Conservation (phyloP, 2,329 filamentous ascomycete genomes). For the Ophiostoma novo-ulmi region DNA sequence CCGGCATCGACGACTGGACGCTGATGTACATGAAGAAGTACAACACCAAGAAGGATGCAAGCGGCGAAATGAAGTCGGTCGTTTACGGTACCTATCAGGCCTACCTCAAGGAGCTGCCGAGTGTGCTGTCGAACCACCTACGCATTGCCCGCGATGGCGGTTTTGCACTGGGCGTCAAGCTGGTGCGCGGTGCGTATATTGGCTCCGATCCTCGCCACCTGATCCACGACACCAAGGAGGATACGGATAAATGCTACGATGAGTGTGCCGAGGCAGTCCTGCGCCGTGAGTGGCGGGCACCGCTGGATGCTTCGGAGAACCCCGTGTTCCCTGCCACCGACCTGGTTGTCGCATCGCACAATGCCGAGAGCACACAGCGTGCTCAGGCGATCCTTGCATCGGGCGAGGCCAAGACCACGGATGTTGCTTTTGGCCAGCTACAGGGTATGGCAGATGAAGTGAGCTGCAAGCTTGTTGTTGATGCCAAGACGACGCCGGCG, state of each 20-base stretch:
- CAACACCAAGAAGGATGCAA: slow-evolving; percentile 58
- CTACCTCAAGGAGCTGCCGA: slow-evolving; percentile 62
- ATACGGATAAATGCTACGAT: slow-evolving; percentile 70
- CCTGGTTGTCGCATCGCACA: slow-evolving; percentile 78
- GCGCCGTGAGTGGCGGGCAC: slow-evolving; percentile 53
- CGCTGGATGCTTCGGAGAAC: slow-evolving; percentile 41
- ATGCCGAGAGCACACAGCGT: slow-evolving; percentile 62
- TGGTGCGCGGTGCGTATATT: slow-evolving; percentile 71
- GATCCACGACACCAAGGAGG: slow-evolving; percentile 66
- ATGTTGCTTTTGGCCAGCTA: slow-evolving; percentile 68
- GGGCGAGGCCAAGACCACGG: slow-evolving; percentile 38
- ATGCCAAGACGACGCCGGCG: slow-evolving; percentile 14
- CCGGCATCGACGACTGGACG: slow-evolving; percentile 76
- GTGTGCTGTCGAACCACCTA: slow-evolving; percentile 56
- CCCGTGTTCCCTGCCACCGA: slow-evolving; percentile 52
- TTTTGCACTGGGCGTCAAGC: slow-evolving; percentile 67
- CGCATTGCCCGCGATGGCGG: slow-evolving; percentile 51
- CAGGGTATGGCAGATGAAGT: slow-evolving; percentile 97
- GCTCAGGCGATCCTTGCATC: slow-evolving; percentile 49
- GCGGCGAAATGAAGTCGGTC: slow-evolving; percentile 36
- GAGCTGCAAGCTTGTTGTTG: slow-evolving; percentile 55
- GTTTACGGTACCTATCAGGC: slow-evolving; percentile 79
- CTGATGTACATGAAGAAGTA: slow-evolving; percentile 70
- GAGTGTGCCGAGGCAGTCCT: slow-evolving; percentile 63
- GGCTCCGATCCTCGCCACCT: slow-evolving; percentile 63